Evolutionary conservation across 768 basidiomycete genomes (phyloP).

Genomic region (Rhizopogon roseolus): DNA sequence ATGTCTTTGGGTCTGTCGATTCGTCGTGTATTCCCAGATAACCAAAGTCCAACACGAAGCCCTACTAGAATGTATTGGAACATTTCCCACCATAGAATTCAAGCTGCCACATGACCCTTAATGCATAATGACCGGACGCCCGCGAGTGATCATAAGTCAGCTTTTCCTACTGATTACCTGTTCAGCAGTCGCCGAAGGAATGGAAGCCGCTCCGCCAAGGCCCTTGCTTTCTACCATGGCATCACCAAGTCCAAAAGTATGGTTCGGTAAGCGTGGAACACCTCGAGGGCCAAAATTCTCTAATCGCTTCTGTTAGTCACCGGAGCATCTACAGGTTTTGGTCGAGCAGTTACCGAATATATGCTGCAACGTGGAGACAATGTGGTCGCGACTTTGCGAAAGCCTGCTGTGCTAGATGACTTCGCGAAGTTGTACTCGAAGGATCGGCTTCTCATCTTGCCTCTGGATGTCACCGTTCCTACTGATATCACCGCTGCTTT

Average conservation of each 20-base stretch:
- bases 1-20: too few species aligned
- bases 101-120: background rate
- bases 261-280: constrained; percentile 17
- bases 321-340: constrained; percentile 36
- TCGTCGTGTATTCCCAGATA: too few species aligned
- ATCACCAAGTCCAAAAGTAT: constrained; percentile 11
- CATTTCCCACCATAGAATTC: background rate
- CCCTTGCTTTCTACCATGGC: background rate
- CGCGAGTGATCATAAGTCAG: too few species aligned
- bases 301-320: constrained; percentile 25
- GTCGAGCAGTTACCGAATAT: constrained; percentile 28
- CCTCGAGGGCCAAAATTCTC: background rate
- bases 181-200: background rate
- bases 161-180: constrained; percentile 3
- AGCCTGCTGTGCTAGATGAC: constrained; percentile 28
- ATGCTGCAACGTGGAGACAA: constrained; percentile 34
- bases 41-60: too few species aligned
- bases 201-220: background rate
- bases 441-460: constrained; percentile 31
- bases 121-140: too few species aligned
- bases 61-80: background rate
- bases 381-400: constrained; percentile 38
- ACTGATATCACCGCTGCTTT: constrained; percentile 32
- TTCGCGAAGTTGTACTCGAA: constrained; percentile 21
- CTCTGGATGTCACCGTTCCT: constrained; percentile 33